phyloP scores from a whole-genome alignment of 164 flowering plant genomes.

The Santalum album region DNA sequence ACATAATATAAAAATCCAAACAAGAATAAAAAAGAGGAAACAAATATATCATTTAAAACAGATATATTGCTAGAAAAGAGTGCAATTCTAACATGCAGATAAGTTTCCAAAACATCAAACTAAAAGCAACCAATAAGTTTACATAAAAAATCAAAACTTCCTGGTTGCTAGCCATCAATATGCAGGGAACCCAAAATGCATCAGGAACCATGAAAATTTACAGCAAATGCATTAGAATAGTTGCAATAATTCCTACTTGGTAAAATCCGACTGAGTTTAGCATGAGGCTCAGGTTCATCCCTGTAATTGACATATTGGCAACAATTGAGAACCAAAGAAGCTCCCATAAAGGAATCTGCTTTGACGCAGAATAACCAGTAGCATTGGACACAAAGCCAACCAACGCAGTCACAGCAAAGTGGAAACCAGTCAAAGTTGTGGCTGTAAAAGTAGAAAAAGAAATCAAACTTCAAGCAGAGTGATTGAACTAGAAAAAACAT shows the following conservation, averaged over 20 bases:
- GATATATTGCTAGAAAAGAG: too few species aligned
- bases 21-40: too few species aligned
- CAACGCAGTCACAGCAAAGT: slow-evolving; percentile 80
- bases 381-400: slow-evolving; percentile 82
- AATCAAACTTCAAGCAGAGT: neutral
- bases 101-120: too few species aligned
- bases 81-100: too few species aligned
- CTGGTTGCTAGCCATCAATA: too few species aligned
- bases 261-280: slow-evolving; percentile 62
- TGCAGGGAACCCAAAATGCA: too few species aligned
- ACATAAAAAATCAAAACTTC: too few species aligned
- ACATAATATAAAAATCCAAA: too few species aligned
- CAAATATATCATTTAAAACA: too few species aligned
- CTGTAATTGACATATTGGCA: slow-evolving; percentile 83
- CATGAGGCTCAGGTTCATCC: slow-evolving; percentile 77
- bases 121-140: too few species aligned
- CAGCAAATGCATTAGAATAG: neutral
- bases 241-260: slow-evolving; percentile 28
- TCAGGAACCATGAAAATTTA: neutral
- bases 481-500: neutral
- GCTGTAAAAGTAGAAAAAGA: slow-evolving; percentile 26
- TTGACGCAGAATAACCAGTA: slow-evolving; percentile 67
- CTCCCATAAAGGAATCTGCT: slow-evolving; percentile 91
- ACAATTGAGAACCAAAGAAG: slow-evolving; percentile 91
- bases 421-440: slow-evolving; percentile 84